Percentiles rank a stretch among this genome's conserved stretches.
phyloP scores from a whole-genome alignment of 805 yeast species.

The Hanseniaspora jakobsenii region DNA sequence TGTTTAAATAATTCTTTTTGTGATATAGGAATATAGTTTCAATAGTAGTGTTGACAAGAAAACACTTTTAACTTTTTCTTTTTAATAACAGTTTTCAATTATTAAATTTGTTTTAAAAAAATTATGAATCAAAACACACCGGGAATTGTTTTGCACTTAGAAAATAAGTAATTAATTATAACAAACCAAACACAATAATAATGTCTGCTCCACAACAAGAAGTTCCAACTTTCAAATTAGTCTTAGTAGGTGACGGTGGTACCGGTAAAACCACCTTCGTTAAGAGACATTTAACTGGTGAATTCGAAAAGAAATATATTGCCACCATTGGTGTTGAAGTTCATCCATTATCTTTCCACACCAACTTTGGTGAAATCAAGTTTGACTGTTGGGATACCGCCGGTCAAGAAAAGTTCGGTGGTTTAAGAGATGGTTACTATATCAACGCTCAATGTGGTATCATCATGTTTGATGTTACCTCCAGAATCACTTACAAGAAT shows the following conservation, averaged over 20 bases:
- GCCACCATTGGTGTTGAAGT: constrained; percentile 99
- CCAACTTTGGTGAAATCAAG: constrained; percentile 96
- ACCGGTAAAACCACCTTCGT: constrained; percentile 99
- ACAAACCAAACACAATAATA: background rate
- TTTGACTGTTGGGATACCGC: constrained; percentile 99
- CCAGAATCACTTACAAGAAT: constrained; percentile 98
- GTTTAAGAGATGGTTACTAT: constrained; percentile 98
- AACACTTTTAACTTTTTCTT: too few relatives aligned
- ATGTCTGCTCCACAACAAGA: constrained; percentile 22
- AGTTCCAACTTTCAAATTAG: constrained; percentile 96
- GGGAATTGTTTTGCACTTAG: background rate
- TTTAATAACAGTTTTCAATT: too few relatives aligned
- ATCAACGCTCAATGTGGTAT: constrained; percentile 99
- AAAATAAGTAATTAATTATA: too few relatives aligned
- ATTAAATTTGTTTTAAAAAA: too few relatives aligned
- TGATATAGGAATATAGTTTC: too few relatives aligned
- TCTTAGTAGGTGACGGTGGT: constrained; percentile 99
- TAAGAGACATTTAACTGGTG: constrained; percentile 99
- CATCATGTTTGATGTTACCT: constrained; percentile 98
- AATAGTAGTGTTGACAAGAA: too few relatives aligned
- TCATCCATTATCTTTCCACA: constrained; percentile 94
- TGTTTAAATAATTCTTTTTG: too few relatives aligned
- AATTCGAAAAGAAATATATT: constrained; percentile 95
- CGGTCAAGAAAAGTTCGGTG: constrained; percentile 99
- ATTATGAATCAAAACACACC: background rate